Base-by-base conservation (phyloP, 2,329 filamentous ascomycete genomes). In the Penicillium concentricum region DNA sequence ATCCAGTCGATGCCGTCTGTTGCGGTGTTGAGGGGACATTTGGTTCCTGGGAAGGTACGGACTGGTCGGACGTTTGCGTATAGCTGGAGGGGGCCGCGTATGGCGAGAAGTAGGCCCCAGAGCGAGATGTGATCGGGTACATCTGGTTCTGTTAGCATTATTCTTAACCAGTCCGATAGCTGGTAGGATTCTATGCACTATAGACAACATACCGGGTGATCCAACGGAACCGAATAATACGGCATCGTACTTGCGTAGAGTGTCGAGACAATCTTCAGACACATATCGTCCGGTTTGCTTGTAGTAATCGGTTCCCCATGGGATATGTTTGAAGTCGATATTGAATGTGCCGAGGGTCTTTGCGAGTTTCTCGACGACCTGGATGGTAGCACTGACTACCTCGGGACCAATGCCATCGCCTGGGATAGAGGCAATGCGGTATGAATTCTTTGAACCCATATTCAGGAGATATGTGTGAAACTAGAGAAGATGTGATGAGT, bases 371-470 rank as follows among this genome's bases (percentile, higher is more conserved):
- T 76, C 70, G 16, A 83, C 65, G 18, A 78, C 78, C 62, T 78
- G 67, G 9, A 80, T 76, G 4, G 83, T 81, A 2, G 83, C 84
- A 28, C 79, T 75, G 32, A 87, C 79, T n/a, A 88, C 84, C 68
- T 88, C 85, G 2, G 79, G 78, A 28, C 86, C 85, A 49, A 88
- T 87, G 26, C 86, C 84, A 67, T 88, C 84, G 15, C 83, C 84
- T 8, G 85, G 82, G 59, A 88, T 85, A 24, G 84, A 81, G 56
- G 84, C 81, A 61, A 87, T 82, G 63, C 75, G 78, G 68, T 83
- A 82, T 16, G 63, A 54, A 4, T 56, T 52, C 18, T 28, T 56
- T 30, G 46, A 34, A 24, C 57, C 7, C 56, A 61, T 58, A 18
- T 15, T 28, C 2, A 18, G 39, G 44, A 28, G 45, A 50, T 28